Evolutionary conservation across 2,329 filamentous ascomycete species (phyloP).

Genomic region (Fusarium oxysporum): DNA sequence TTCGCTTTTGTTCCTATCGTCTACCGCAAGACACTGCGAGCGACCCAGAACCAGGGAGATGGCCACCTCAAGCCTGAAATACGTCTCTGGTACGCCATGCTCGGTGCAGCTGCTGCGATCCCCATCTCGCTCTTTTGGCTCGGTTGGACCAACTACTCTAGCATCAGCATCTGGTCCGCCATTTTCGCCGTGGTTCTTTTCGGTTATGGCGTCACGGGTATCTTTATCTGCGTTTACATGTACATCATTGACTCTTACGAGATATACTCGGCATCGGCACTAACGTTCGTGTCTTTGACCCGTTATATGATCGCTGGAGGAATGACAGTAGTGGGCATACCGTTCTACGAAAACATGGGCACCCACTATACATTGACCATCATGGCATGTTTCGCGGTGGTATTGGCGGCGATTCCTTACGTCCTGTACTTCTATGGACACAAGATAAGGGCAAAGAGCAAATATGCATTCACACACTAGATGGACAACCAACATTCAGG

Average conservation of each 20-base stretch:
- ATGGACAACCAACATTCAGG: not conserved
- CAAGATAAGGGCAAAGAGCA: conserved; percentile 35
- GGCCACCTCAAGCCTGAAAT: conserved; percentile 51
- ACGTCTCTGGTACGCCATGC: conserved; percentile 57
- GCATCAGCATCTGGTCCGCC: conserved; percentile 58
- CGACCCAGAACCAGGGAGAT: conserved; percentile 1
- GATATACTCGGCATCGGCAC: conserved; percentile 49
- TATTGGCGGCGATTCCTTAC: conserved; percentile 48
- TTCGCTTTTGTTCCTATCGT: conserved; percentile 51
- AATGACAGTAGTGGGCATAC: conserved; percentile 51
- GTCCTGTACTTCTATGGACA: conserved; percentile 43
- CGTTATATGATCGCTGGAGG: conserved; percentile 50
- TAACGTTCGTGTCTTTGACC: conserved; percentile 48
- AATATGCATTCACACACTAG: conserved; percentile 24
- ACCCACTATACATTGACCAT: conserved; percentile 51
- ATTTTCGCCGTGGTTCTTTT: conserved; percentile 57
- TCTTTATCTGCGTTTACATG: conserved; percentile 50
- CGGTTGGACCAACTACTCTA: conserved; percentile 58
- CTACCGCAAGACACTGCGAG: conserved; percentile 49
- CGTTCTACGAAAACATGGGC: conserved; percentile 50
- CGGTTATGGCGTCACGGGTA: conserved; percentile 54
- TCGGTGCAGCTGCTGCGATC: conserved; percentile 55
- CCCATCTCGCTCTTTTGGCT: conserved; percentile 63
- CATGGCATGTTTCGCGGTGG: conserved; percentile 45
- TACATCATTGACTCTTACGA: conserved; percentile 53